These are phyloP conservation scores for Debaryomycetaceae sp. DNA, from an alignment of 1,139 yeast species.

Conservation along the genomic window DNA sequence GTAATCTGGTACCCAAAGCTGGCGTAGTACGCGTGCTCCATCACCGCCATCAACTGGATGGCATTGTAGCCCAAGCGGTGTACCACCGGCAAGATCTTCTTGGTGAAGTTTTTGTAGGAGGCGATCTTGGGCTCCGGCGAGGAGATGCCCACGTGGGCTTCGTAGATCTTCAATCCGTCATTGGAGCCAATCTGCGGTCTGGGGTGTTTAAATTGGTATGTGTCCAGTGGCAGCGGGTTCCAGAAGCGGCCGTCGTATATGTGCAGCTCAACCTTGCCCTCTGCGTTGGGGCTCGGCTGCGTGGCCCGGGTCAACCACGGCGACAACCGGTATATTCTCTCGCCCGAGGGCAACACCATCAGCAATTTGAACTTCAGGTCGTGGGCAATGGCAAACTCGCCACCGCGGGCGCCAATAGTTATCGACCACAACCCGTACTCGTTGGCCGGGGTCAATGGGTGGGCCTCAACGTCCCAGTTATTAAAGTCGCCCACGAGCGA, in stretches of 20 bases:
- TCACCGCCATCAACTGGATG: constrained; percentile 93
- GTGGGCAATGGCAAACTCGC: constrained; percentile 70
- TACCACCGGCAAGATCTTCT: constrained; percentile 77
- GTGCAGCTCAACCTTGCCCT: constrained; percentile 17
- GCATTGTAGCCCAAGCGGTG: constrained; percentile 84
- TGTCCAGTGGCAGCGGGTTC: constrained; percentile 58
- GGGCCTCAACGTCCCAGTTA: constrained; percentile 63
- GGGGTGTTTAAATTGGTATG: constrained; percentile 57
- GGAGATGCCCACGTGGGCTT: constrained; percentile 95
- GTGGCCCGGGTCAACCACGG: constrained; percentile 89
- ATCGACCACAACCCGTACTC: constrained; percentile 69
- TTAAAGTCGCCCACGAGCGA: constrained; percentile 88
- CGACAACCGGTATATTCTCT: constrained; percentile 73
- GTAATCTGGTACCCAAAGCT: constrained; percentile 96
- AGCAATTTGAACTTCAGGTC: constrained; percentile 75
- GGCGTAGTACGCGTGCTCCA: constrained; percentile 99
- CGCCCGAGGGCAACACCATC: constrained; percentile 63
- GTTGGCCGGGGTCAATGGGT: constrained; percentile 49
- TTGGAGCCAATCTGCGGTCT: constrained; percentile 48
- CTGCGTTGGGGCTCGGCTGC: constrained; percentile 47
- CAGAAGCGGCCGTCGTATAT: constrained; percentile 86
- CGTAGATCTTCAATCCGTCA: constrained; percentile 80
- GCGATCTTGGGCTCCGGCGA: constrained; percentile 86
- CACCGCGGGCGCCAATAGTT: constrained; percentile 47
- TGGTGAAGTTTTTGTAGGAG: constrained; percentile 78